Base-by-base conservation (phyloP, 75 land plant genomes). In the Pinus taeda region DNA sequence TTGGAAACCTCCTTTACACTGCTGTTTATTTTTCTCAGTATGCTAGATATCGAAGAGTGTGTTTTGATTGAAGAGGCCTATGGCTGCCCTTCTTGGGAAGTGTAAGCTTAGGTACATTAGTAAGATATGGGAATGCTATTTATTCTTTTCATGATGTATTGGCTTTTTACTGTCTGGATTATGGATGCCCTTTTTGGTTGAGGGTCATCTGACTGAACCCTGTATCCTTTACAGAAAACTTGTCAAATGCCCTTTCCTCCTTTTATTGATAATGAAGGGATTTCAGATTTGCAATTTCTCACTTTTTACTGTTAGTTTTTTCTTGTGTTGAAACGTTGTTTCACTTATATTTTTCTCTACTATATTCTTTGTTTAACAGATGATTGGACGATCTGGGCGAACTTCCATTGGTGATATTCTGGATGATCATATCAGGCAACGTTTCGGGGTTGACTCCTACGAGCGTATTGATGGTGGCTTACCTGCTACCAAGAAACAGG, bases 361-460 rank as follows among this genome's bases (percentile, higher is more conserved):
- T 69, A 8, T 42, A 30, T 69, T 42, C n/a, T 20, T n/a, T 69
- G 55, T 42, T 69, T 42, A 69, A 57, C 80, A 85, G 90, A 73
- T 82, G 7, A 76, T 79, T 74, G 75, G 78, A 63, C 86, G 85
- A 17, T 73, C 81, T 74, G 89, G 81, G 79, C 63, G 60, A 59
- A 79, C 26, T 22, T 63, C 76, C 4, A 79, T 86, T 74, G 90
- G 91, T 57, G 91, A 92, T 82, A 81, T 90, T 66, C 76, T 94
- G 57, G 98, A 97, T 85, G 95, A 95, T 74, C 91, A 86, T 82
- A 58, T 97, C 71, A 83, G 84, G 57, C 98, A 93, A 76, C 82
- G 83, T 71, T 95, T 84, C 91, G 99, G 99, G 59, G 72, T 22
- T 22, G 89, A 97, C 62, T 90, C 94, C 37, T 97, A 90, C 83